Conservation (phyloP, 2,329 filamentous ascomycete species). For the Berkeleyomyces basicola region DNA sequence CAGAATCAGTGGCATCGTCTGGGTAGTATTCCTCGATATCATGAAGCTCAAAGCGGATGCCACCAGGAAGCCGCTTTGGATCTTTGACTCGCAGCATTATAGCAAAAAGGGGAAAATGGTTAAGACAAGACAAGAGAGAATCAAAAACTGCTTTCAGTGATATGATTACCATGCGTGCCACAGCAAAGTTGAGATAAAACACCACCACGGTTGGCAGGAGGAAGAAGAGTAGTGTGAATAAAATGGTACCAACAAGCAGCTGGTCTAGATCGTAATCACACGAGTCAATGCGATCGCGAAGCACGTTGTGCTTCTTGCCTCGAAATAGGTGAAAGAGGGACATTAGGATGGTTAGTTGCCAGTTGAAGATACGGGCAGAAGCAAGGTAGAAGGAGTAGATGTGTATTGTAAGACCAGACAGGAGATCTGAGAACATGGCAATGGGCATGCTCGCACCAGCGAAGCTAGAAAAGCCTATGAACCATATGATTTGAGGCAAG, state of each 20-base stretch:
- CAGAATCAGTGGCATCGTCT: conserved; percentile 21
- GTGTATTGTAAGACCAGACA: conserved; percentile 82
- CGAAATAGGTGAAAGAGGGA: conserved; percentile 98
- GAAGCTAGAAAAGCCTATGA: conserved; percentile 89
- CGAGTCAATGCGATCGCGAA: conserved; percentile 93
- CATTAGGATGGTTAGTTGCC: conserved; percentile 91
- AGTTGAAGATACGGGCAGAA: conserved; percentile 92
- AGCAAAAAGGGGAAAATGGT: conserved; percentile 95
- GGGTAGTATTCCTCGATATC: conserved; percentile 43
- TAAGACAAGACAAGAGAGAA: conserved; percentile 80
- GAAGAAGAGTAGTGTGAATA: conserved; percentile 92
- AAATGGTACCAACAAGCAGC: conserved; percentile 83
- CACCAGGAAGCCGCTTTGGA: conserved; percentile 66
- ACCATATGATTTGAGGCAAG: conserved; percentile 74
- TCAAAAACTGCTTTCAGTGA: conserved; percentile 81
- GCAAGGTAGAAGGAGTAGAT: conserved; percentile 98
- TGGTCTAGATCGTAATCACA: conserved; percentile 98
- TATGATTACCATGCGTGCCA: conserved; percentile 89
- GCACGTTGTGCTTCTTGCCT: conserved; percentile 92
- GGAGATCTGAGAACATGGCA: conserved; percentile 81
- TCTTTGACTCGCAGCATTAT: conserved; percentile 94
- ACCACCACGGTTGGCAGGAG: conserved; percentile 87
- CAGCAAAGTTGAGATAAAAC: conserved; percentile 92
- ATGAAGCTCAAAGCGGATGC: conserved; percentile 79
- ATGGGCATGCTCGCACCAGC: conserved; percentile 95